Base-by-base conservation (phyloP, 371 early-diverging fungal species). In the Nematocida minor region DNA sequence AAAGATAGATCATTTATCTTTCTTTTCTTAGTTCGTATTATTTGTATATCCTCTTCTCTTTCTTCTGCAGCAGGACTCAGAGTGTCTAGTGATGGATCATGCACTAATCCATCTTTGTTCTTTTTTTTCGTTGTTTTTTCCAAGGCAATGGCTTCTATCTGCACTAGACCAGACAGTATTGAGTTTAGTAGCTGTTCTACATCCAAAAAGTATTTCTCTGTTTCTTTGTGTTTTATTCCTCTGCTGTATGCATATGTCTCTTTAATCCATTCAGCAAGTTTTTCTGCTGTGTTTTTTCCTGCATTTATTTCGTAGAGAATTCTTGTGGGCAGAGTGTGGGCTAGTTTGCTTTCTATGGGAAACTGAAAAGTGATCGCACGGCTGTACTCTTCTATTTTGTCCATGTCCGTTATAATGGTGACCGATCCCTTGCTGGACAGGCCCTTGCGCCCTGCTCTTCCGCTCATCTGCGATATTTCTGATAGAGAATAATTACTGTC, bases 401-500 rank as follows among this genome's bases (percentile, higher is more conserved):
- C 42, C 7, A 20, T 16, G 0, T 60, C 47, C 2, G 71, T 70
- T 41, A 70, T 70, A 57, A 70, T 36, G 1, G 42, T 63, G 25
- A 31, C 71, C 16, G 31, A 27, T 38, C 62, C 71, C 9, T 38
- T 11, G 0, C 9, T 20, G 20, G 41, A 32, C 6, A 44, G 44
- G 0, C 71, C 71, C 31, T 34, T 70, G 1, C 62, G 0, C 18
- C 69, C 71, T 7, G 80, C 80, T 29, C 80, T 54, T 27, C 80
- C 80, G 29, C 51, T 55, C 80, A 79, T 79, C 25, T 79, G 80
- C 0, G 46, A 16, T 22, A 79, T 69, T 38, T 67, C 63, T 20
- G 60, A 42, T 16, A 57, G 48, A 29, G 27, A 16, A 49, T 66
- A 47, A 55, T 20, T 42, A 22, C 36, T 42, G 36, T 29, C 67